Evolutionary conservation across 148 eudicot genomes (phyloP).

Genomic region (Camellia granthamiana): DNA sequence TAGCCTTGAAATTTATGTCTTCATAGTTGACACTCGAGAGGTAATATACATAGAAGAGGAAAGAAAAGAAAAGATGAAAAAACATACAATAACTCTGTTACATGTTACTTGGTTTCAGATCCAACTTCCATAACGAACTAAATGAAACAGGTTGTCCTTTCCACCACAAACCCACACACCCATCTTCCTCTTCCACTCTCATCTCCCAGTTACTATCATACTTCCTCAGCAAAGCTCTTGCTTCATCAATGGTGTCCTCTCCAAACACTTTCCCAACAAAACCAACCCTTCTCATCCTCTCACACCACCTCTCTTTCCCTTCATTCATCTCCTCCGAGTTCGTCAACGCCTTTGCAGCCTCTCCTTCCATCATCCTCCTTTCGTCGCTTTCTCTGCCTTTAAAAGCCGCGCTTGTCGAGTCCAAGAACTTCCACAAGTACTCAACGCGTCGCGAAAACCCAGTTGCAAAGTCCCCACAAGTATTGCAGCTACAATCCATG

Average conservation of each 20-base stretch:
- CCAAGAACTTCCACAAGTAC: slow-evolving; percentile 45
- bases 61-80: too few species aligned
- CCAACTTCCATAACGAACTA: slow-evolving; percentile 48
- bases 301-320: slow-evolving; percentile 51
- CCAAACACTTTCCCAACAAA: slow-evolving; percentile 32
- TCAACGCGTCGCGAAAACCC: slow-evolving; percentile 41
- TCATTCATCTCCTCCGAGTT: slow-evolving; percentile 46
- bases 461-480: slow-evolving; percentile 36
- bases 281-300: slow-evolving; percentile 43
- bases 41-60: too few species aligned
- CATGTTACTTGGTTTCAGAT: slow-evolving; percentile 6
- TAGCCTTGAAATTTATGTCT: too few species aligned
- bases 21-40: too few species aligned
- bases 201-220: slow-evolving; percentile 57
- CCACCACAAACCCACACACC: slow-evolving; percentile 43
- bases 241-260: slow-evolving; percentile 46
- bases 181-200: slow-evolving; percentile 45
- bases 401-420: slow-evolving; percentile 47
- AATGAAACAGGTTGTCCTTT: slow-evolving; percentile 56
- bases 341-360: slow-evolving; percentile 42
- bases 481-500: slow-evolving; percentile 43
- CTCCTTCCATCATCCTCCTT: slow-evolving; percentile 50
- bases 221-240: slow-evolving; percentile 44
- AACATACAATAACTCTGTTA: not conserved
- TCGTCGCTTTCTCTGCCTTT: slow-evolving; percentile 53